Conservation (phyloP, 1,139 yeast species). For the Yamadazyma taylorii region DNA sequence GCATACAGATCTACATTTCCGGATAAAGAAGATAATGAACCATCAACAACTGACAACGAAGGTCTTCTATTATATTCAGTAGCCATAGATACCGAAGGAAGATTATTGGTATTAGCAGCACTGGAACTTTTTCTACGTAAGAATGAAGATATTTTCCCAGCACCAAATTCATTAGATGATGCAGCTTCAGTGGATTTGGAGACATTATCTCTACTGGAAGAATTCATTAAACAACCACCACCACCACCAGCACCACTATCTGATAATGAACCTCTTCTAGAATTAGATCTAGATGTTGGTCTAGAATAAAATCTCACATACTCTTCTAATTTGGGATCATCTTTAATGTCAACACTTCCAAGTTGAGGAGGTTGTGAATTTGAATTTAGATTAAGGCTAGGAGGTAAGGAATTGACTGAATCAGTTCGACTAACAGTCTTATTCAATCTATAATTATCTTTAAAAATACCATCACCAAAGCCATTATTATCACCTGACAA, state of each 20-base stretch:
- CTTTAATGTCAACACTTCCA: constrained; percentile 8
- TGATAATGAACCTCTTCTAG: constrained; percentile 20
- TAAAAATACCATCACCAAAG: constrained; percentile 4
- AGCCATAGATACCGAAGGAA: constrained; percentile 17
- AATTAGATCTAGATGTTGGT: constrained; percentile 22
- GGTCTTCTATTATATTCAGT: constrained; percentile 19
- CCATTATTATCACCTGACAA: constrained; percentile 4
- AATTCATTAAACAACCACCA: constrained; percentile 13
- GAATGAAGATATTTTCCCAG: constrained; percentile 27
- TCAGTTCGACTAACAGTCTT: constrained; percentile 5
- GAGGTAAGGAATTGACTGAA: constrained; percentile 3
- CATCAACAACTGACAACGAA: not conserved
- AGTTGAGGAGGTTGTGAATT: constrained; percentile 6
- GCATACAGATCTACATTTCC: constrained; percentile 1
- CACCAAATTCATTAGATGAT: constrained; percentile 7
- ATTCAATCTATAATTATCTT: constrained; percentile 10
- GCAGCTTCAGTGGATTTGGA: constrained; percentile 2
- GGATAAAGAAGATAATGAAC: constrained; percentile 2
- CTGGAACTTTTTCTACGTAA: constrained; percentile 24
- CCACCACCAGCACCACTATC: no score
- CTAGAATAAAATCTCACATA: constrained; percentile 54
- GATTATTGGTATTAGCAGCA: constrained; percentile 3
- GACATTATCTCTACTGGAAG: constrained; percentile 1
- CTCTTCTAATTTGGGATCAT: constrained; percentile 58
- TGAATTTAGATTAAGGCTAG: not conserved